phyloP scores from a whole-genome alignment of 345 rosid genomes.

The Camelina hispida region DNA sequence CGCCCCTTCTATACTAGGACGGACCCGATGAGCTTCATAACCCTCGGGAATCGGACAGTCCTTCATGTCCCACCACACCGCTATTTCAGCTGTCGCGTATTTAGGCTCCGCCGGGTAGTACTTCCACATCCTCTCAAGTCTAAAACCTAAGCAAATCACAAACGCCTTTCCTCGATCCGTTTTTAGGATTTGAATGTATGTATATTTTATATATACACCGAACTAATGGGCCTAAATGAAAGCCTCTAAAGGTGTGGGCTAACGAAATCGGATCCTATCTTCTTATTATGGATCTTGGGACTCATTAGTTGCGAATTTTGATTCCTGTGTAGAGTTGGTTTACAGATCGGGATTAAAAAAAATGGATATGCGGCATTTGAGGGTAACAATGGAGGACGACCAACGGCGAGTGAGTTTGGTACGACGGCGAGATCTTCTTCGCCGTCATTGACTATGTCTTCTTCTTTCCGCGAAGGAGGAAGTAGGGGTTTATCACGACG shows the following conservation, averaged over 20 bases:
- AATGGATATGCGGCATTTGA: slow-evolving; percentile 28
- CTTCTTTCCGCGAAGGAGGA: slow-evolving; percentile 72
- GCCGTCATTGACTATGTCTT: slow-evolving; percentile 55
- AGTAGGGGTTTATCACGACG: slow-evolving; percentile 62
- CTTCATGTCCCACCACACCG: slow-evolving; percentile 25
- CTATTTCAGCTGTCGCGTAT: neutral
- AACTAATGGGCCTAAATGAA: too few species aligned
- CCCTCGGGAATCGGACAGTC: slow-evolving; percentile 23
- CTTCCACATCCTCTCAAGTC: neutral
- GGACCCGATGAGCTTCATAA: neutral
- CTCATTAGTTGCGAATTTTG: slow-evolving; percentile 2
- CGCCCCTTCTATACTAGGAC: too few species aligned
- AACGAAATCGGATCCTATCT: too few species aligned
- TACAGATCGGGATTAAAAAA: slow-evolving; percentile 1
- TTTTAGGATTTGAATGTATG: too few species aligned
- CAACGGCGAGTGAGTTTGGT: slow-evolving; percentile 31
- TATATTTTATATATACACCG: too few species aligned
- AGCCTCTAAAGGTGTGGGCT: too few species aligned
- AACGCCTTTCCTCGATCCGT: too few species aligned
- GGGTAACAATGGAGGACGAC: slow-evolving; percentile 39
- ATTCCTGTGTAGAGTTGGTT: slow-evolving; percentile 19
- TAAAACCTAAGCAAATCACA: too few species aligned
- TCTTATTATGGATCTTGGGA: neutral
- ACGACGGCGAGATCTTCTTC: slow-evolving; percentile 31
- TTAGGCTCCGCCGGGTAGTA: neutral